Percentiles rank a stretch among this genome's conserved stretches.
phyloP scores from a whole-genome alignment of 495 filamentous ascomycete genomes.

The Aspergillus kassunensis region DNA sequence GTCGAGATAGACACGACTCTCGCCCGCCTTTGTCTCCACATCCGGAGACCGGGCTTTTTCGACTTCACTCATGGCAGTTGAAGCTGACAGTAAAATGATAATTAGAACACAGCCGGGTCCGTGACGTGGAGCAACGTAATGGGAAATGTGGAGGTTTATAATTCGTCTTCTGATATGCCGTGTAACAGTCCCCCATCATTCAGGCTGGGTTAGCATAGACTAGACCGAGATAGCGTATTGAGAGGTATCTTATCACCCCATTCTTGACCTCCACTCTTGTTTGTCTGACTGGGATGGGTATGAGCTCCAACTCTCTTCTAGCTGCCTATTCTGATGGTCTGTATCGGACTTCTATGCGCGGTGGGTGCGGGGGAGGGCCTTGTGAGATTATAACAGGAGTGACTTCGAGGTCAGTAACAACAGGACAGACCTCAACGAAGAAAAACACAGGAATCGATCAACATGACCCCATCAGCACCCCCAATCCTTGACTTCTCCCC shows the following conservation, averaged over 20 bases:
- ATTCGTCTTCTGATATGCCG: not conserved
- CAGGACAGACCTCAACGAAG: not conserved
- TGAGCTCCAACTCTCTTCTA: no score
- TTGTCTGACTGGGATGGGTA: not conserved
- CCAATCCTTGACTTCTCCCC: conserved; percentile 35
- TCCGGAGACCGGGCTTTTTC: conserved; percentile 9
- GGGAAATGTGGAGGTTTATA: not conserved
- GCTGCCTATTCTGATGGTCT: not conserved
- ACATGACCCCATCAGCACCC: conserved; percentile 28
- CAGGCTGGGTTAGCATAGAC: not conserved
- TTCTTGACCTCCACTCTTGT: conserved; percentile 21
- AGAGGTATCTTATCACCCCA: conserved; percentile 11
- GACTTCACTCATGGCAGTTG: not conserved
- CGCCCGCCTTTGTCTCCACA: conserved; percentile 13
- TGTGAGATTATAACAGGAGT: no score
- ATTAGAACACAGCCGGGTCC: not conserved
- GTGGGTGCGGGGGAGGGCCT: not conserved
- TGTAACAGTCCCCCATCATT: conserved; percentile 5
- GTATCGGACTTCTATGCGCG: conserved; percentile 22
- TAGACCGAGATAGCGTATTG: not conserved
- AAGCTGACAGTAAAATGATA: not conserved
- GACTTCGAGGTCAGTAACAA: not conserved
- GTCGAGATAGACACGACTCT: conserved; percentile 17
- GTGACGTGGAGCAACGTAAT: not conserved
- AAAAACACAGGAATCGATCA: not conserved